Percentiles rank a stretch among this genome's conserved stretches.
Conservation (phyloP, 345 rosid species). For the Corchorus capsularis region DNA sequence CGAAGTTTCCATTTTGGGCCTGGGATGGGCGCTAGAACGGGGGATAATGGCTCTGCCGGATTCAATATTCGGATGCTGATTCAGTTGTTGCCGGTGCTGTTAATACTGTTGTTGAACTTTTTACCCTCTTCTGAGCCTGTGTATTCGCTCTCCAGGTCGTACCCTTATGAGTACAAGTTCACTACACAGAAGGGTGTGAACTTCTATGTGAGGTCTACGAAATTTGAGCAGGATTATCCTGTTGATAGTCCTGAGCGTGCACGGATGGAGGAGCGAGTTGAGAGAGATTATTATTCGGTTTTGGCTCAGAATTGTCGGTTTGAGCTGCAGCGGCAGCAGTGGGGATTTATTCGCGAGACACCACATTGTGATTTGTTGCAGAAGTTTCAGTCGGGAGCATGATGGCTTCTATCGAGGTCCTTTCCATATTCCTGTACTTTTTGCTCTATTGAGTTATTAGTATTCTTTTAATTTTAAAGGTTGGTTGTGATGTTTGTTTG, state of each 20-base stretch:
- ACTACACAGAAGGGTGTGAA: slow-evolving; percentile 74
- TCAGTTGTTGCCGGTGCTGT: slow-evolving; percentile 77
- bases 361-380: slow-evolving; percentile 79
- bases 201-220: slow-evolving; percentile 74
- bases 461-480: neutral
- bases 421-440: slow-evolving; percentile 3
- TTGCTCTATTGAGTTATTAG: neutral
- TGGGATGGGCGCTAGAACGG: slow-evolving; percentile 59
- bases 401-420: slow-evolving; percentile 43
- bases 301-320: slow-evolving; percentile 80
- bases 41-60: slow-evolving; percentile 57
- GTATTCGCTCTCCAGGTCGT: slow-evolving; percentile 62
- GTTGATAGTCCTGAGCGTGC: slow-evolving; percentile 45
- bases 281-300: slow-evolving; percentile 69
- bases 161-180: slow-evolving; percentile 78
- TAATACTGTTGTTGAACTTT: slow-evolving; percentile 72
- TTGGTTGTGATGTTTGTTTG: neutral
- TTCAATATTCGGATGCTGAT: slow-evolving; percentile 60
- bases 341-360: slow-evolving; percentile 86
- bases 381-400: slow-evolving; percentile 55
- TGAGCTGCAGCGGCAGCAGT: slow-evolving; percentile 82
- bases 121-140: slow-evolving; percentile 76
- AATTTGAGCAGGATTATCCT: slow-evolving; percentile 81
- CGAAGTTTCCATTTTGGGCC: slow-evolving; percentile 68
- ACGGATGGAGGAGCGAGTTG: slow-evolving; percentile 59